Evolutionary conservation across 2,329 filamentous ascomycete genomes (phyloP).

Genomic region (Epicoccum sorghinum): DNA sequence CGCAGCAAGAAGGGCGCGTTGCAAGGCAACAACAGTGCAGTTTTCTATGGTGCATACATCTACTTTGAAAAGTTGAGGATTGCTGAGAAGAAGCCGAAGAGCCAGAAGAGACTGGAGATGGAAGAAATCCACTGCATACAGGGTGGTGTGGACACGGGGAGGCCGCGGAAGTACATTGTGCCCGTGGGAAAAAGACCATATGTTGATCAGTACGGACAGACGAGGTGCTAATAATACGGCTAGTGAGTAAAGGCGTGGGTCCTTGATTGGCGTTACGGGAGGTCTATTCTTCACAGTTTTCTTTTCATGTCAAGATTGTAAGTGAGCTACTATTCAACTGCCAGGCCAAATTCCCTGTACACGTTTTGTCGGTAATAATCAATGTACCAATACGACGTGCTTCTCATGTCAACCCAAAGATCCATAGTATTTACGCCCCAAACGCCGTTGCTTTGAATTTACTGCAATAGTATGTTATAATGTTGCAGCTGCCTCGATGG

Average conservation of each 20-base stretch:
- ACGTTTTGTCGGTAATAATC: background rate
- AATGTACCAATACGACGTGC: background rate
- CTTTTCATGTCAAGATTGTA: too few relatives aligned
- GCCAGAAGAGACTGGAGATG: conserved; percentile 59
- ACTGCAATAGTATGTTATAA: conserved; percentile 30
- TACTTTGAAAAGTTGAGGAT: conserved; percentile 66
- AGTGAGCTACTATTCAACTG: background rate
- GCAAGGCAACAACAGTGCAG: conserved; percentile 55
- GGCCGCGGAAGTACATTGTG: background rate
- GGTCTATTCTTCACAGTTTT: too few relatives aligned
- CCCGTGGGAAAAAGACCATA: background rate
- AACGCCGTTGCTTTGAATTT: conserved; percentile 15
- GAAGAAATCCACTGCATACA: conserved; percentile 43
- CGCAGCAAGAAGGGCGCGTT: conserved; percentile 56
- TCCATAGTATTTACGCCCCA: background rate
- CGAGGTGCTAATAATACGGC: too few relatives aligned
- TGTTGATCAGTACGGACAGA: background rate
- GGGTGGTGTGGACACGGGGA: conserved; percentile 14
- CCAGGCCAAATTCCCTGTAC: background rate
- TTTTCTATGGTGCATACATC: conserved; percentile 63
- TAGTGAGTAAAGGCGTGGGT: too few relatives aligned
- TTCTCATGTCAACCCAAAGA: background rate
- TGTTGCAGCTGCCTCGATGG: conserved; percentile 54
- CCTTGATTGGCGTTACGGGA: too few relatives aligned
- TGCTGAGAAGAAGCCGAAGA: conserved; percentile 59